Conservation (phyloP, 2,329 filamentous ascomycete genomes). For the Hansfordia pulvinata region DNA sequence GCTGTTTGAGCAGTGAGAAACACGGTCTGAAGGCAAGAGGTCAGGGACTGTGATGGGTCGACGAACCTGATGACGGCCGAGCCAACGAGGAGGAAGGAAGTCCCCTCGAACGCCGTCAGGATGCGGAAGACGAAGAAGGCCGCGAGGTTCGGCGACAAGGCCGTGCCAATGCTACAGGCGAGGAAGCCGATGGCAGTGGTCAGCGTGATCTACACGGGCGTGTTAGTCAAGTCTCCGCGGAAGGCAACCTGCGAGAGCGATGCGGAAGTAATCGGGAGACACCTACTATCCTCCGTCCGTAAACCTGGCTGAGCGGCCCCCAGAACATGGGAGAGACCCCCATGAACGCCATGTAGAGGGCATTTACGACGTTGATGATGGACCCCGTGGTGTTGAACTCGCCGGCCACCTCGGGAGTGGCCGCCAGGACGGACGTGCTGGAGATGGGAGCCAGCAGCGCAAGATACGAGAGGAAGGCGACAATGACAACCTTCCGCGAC, state of each 20-base stretch:
- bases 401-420: slow-evolving; percentile 58
- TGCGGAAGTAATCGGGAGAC: neutral
- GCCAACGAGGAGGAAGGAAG: slow-evolving; percentile 60
- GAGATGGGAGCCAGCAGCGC: slow-evolving; percentile 64
- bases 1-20: slow-evolving; percentile 13
- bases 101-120: slow-evolving; percentile 62
- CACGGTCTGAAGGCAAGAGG: slow-evolving; percentile 3
- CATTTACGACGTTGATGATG: slow-evolving; percentile 63
- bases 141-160: slow-evolving; percentile 55
- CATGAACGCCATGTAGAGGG: slow-evolving; percentile 59
- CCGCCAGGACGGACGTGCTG: slow-evolving; percentile 59
- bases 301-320: slow-evolving; percentile 57
- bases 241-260: no score
- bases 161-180: slow-evolving; percentile 57
- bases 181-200: slow-evolving; percentile 50
- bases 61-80: slow-evolving; percentile 51
- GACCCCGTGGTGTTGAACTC: slow-evolving; percentile 52
- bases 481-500: slow-evolving; percentile 51
- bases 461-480: slow-evolving; percentile 58
- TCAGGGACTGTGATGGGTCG: slow-evolving; percentile 17
- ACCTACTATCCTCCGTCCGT: slow-evolving; percentile 42
- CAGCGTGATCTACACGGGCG: slow-evolving; percentile 34
- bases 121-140: slow-evolving; percentile 64
- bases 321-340: slow-evolving; percentile 56
- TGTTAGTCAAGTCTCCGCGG: no score